Evolutionary conservation across 179 eudicot genomes (phyloP).

Genomic region (Beta macrorhiza): DNA sequence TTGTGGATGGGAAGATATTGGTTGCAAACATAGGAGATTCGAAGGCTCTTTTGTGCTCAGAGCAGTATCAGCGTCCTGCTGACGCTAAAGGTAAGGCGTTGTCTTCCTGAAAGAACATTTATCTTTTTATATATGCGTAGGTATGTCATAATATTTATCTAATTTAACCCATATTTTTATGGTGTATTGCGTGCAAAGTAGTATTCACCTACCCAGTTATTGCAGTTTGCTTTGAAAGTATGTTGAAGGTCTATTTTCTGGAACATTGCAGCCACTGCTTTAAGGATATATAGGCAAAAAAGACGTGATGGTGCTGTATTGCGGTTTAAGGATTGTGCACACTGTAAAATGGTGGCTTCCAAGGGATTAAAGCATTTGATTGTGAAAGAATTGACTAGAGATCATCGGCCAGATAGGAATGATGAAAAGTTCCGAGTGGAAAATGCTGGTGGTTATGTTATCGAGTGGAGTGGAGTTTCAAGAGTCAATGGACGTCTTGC

Average conservation of each 20-base stretch:
- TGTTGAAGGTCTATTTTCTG: conserved; percentile 16
- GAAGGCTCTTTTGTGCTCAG: conserved; percentile 89
- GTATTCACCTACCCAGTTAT: neutral
- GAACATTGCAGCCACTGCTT: conserved; percentile 72
- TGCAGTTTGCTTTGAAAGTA: neutral
- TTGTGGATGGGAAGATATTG: conserved; percentile 72
- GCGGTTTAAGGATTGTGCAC: conserved; percentile 52
- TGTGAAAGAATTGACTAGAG: conserved; percentile 84
- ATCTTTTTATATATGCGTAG: neutral
- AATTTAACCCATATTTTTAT: neutral
- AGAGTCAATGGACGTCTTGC: conserved; percentile 94
- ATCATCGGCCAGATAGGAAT: conserved; percentile 92
- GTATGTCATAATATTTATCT: neutral
- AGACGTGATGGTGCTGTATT: conserved; percentile 48
- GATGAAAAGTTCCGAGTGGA: conserved; percentile 88
- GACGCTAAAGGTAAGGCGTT: conserved; percentile 71
- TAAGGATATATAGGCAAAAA: conserved; percentile 61
- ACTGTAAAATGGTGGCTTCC: conserved; percentile 55
- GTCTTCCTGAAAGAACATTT: conserved; percentile 26
- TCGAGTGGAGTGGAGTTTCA: conserved; percentile 92
- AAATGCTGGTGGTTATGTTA: conserved; percentile 83
- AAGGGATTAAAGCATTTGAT: conserved; percentile 52
- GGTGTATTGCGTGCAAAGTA: neutral
- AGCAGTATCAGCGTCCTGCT: conserved; percentile 59
- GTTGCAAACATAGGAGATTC: conserved; percentile 97